These are phyloP conservation scores for Rhodotorula sp. DNA, from an alignment of 1,284 basidiomycete genomes.

Conservation along the genomic window DNA sequence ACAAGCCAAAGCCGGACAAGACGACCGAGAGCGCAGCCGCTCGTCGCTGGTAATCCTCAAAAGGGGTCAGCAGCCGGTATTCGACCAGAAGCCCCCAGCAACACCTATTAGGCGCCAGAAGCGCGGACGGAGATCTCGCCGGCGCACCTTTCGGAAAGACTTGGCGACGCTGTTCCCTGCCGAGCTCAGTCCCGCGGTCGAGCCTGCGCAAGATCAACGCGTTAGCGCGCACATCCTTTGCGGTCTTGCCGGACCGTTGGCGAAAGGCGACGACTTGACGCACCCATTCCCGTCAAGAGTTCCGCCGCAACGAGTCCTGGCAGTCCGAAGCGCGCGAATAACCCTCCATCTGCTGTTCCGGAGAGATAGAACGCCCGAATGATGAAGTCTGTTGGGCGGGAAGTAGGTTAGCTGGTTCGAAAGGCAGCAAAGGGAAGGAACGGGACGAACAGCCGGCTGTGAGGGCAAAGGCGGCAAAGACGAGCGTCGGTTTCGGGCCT, in stretches of 20 bases:
- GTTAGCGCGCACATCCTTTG: not conserved
- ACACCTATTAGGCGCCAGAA: too few relatives aligned
- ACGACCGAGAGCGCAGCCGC: conserved; percentile 49
- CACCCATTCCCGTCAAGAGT: conserved; percentile 26
- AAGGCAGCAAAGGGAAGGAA: not conserved
- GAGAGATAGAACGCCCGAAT: conserved; percentile 49
- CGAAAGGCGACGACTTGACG: not conserved
- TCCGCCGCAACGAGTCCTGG: conserved; percentile 20
- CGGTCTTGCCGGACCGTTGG: too few relatives aligned
- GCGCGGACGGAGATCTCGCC: too few relatives aligned
- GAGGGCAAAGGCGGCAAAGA: conserved; percentile 25
- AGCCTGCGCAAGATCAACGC: conserved; percentile 5
- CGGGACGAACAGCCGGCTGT: conserved; percentile 16
- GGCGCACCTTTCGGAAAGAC: too few relatives aligned
- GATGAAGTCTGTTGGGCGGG: conserved; percentile 43
- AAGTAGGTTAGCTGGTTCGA: too few relatives aligned
- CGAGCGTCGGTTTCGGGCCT: conserved; percentile 20
- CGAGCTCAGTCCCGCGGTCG: conserved; percentile 23
- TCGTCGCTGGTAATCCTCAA: conserved; percentile 24
- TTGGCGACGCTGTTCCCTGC: conserved; percentile 35
- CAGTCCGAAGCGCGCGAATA: conserved; percentile 38
- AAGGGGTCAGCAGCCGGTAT: too few relatives aligned
- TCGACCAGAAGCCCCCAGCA: too few relatives aligned
- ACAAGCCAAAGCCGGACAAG: conserved; percentile 49
- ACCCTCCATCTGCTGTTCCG: conserved; percentile 34